Conservation (phyloP, 1,139 yeast species). For the Pneumocystis jirovecii region DNA sequence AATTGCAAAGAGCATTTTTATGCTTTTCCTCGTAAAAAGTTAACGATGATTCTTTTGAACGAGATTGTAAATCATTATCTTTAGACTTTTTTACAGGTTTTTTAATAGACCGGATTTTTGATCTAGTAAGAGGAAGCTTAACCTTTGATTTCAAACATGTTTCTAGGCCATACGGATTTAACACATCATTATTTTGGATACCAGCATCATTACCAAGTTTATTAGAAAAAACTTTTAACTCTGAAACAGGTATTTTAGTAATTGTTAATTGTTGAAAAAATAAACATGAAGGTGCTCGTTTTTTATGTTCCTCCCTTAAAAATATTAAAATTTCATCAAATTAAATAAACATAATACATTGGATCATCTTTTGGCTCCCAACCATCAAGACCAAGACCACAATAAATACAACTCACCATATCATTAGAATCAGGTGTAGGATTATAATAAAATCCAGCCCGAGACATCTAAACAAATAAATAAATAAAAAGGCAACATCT, state of each 20-base stretch:
- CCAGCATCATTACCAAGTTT: slow-evolving; percentile 3
- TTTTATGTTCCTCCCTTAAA: slow-evolving; percentile 21
- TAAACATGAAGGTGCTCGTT: slow-evolving; percentile 37
- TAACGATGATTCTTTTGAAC: neutral
- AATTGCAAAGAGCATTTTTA: neutral
- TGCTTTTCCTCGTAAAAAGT: neutral
- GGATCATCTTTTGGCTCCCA: slow-evolving; percentile 67
- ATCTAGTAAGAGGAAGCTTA: neutral
- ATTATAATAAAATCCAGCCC: slow-evolving; percentile 53
- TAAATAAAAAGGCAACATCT: slow-evolving; percentile 9
- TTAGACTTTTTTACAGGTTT: neutral
- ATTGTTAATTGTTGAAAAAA: slow-evolving; percentile 24
- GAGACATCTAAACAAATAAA: slow-evolving; percentile 31
- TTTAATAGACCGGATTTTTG: neutral
- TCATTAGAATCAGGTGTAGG: slow-evolving; percentile 51
- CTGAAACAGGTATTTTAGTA: slow-evolving; percentile 1
- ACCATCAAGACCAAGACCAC: slow-evolving; percentile 50
- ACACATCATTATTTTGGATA: neutral
- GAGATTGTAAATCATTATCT: neutral
- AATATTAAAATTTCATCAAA: neutral
- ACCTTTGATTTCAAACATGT: neutral
- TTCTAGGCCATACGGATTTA: slow-evolving; percentile 5
- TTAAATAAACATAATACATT: slow-evolving; percentile 31
- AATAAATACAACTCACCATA: slow-evolving; percentile 54
- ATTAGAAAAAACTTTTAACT: slow-evolving; percentile 8